phyloP scores from a whole-genome alignment of 805 yeast genomes.

The Starmerella cellae region DNA sequence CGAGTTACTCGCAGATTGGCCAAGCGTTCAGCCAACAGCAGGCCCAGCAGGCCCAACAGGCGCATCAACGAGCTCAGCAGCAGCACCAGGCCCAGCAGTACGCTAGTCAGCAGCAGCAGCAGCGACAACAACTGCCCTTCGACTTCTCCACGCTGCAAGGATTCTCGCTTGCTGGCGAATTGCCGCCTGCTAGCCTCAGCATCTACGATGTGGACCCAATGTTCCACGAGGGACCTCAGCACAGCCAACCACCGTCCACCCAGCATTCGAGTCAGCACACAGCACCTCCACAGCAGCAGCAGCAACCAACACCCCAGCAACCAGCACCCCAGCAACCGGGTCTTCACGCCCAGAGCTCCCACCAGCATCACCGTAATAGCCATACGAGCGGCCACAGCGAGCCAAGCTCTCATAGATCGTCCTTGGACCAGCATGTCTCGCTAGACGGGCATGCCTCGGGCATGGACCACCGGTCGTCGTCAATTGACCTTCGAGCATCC shows the following conservation, averaged over 20 bases:
- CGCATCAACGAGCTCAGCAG: conserved; percentile 3
- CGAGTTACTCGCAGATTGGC: conserved; percentile 6
- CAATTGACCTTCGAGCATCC: too few species aligned
- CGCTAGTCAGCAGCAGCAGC: conserved; percentile 4
- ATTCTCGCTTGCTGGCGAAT: conserved; percentile 27
- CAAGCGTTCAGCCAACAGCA: not conserved
- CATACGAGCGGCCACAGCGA: not conserved
- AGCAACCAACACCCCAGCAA: not conserved
- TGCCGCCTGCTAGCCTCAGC: conserved; percentile 20
- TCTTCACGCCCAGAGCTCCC: not conserved
- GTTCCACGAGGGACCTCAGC: conserved; percentile 11
- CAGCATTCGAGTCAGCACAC: conserved; percentile 7
- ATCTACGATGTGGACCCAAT: conserved; percentile 17
- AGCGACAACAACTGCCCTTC: conserved; percentile 11
- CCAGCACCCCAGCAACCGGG: not conserved
- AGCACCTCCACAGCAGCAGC: not conserved
- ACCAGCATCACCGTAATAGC: not conserved
- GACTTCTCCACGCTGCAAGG: conserved; percentile 25
- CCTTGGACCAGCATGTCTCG: too few species aligned
- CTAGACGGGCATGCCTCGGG: too few species aligned
- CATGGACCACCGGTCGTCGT: too few species aligned
- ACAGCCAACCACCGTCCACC: not conserved
- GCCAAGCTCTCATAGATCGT: too few species aligned
- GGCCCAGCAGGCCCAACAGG: conserved; percentile 21
- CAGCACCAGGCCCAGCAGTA: too few species aligned